Conservation (phyloP, 2,329 filamentous ascomycete species). For the Graphiopsis chlorocephala region DNA sequence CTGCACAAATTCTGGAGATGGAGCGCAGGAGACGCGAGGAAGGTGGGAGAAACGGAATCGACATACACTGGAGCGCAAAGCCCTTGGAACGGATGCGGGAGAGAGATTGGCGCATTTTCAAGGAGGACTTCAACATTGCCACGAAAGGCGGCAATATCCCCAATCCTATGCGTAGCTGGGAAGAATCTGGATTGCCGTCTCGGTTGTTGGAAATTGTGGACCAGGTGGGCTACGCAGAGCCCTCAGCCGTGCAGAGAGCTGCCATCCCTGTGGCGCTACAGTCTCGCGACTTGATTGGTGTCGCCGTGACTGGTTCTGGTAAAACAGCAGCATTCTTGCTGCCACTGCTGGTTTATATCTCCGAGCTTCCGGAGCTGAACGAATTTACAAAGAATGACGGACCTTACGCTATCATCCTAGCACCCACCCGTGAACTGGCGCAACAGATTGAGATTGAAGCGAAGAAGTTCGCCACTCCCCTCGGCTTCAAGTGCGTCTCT, state of each 20-base stretch:
- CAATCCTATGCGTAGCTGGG: constrained; percentile 94
- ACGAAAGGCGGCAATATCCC: constrained; percentile 91
- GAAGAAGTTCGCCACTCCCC: constrained; percentile 82
- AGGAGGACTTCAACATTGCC: constrained; percentile 95
- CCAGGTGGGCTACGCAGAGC: constrained; percentile 84
- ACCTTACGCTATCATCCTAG: constrained; percentile 94
- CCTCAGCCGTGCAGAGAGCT: constrained; percentile 86
- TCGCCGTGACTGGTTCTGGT: constrained; percentile 95
- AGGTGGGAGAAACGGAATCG: constrained; percentile 68
- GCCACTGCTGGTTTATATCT: constrained; percentile 90
- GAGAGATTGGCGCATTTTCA: constrained; percentile 98
- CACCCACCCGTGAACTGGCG: constrained; percentile 92
- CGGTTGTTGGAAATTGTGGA: constrained; percentile 78
- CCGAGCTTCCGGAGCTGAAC: constrained; percentile 78
- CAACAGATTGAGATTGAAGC: constrained; percentile 97
- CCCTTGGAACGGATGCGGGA: constrained; percentile 89
- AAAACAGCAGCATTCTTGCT: constrained; percentile 96
- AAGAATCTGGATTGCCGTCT: constrained; percentile 76
- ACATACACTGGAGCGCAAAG: constrained; percentile 97
- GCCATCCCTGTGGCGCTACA: constrained; percentile 94
- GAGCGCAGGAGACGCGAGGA: constrained; percentile 74
- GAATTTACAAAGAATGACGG: constrained; percentile 89
- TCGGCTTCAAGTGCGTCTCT: constrained; percentile 92
- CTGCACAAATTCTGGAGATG: constrained; percentile 79
- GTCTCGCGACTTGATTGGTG: constrained; percentile 92